Evolutionary conservation across 352 stramenopile genomes (phyloP), one percentile per base, ranked within the genome.

Genomic region (Phytophthora ramorum): DNA sequence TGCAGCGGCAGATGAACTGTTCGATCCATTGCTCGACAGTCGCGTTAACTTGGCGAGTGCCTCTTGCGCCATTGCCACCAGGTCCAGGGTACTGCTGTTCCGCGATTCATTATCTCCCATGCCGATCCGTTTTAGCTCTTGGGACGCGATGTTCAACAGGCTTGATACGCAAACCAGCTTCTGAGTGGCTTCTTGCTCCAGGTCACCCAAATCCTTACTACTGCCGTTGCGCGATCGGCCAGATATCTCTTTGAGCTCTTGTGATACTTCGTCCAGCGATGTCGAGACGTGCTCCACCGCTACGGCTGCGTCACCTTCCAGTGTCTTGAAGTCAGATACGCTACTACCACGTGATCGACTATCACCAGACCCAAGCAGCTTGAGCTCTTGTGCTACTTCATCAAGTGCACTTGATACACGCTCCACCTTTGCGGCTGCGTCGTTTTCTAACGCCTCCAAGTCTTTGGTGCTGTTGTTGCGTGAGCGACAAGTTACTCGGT

Each of bases 301-400:
- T 5, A 53, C 37, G 43, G 64, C 20, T 57, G 49, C 26, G 40
- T 62, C 46, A 14, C 35, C 26, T 65, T 69, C 59, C 19, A 75
- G 22, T 22, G 53, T 7, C 22, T 52, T 51, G 7, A 66, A 40
- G 12, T 66, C 60, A 3, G 43, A 51, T 8, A 9, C 67, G 28
- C 56, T 69, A 44, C 51, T 72, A 22, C 43, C 43, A 10, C 53
- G 50, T 41, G 69, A 76, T 0, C 24, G 40, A 4, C 26, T 73
- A 22, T 67, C 45, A 14, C 54, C 67, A 26, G 73, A 80, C 19
- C 68, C 63, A 2, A 90, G 47, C 12, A 67, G 46, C n/a, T 77
- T 68, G 2, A 90, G 71, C 47, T 81, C 72, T 14, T 68, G 48
- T 9, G 74, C 71, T 14, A 84, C 79, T 61, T 83, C 64, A 13